Conservation (phyloP, 2,329 filamentous ascomycete species). For the Calonectria pteridis region DNA sequence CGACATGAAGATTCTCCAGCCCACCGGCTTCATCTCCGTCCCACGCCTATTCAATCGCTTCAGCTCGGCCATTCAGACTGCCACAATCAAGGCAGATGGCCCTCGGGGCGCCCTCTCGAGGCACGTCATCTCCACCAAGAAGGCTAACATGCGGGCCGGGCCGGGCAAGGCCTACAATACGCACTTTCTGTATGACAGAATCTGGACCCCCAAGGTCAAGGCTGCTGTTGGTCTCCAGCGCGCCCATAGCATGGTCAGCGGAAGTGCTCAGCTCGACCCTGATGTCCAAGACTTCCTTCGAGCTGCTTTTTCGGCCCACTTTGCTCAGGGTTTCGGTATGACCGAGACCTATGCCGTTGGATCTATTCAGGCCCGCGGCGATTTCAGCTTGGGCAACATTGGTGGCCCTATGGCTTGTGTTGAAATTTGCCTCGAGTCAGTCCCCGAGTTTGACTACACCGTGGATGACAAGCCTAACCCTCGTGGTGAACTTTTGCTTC, state of each 20-base stretch:
- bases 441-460: slow-evolving; percentile 94
- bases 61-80: slow-evolving; percentile 82
- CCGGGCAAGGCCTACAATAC: slow-evolving; percentile 81
- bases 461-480: slow-evolving; percentile 89
- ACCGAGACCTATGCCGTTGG: slow-evolving; percentile 91
- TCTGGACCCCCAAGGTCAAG: slow-evolving; percentile 91
- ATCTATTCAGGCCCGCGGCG: slow-evolving; percentile 75
- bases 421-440: slow-evolving; percentile 86
- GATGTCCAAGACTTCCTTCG: slow-evolving; percentile 90
- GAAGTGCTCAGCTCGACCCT: slow-evolving; percentile 91
- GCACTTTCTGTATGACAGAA: slow-evolving; percentile 83
- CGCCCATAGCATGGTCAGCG: slow-evolving; percentile 81
- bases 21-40: slow-evolving; percentile 87
- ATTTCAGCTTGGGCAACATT: slow-evolving; percentile 85
- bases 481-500: slow-evolving; percentile 88
- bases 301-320: slow-evolving; percentile 81
- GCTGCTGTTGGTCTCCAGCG: slow-evolving; percentile 86
- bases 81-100: slow-evolving; percentile 83
- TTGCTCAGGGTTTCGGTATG: slow-evolving; percentile 91
- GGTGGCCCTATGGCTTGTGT: slow-evolving; percentile 76
- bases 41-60: slow-evolving; percentile 94
- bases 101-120: slow-evolving; percentile 85
- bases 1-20: slow-evolving; percentile 88
- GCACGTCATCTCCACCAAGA: slow-evolving; percentile 83
- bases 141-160: slow-evolving; percentile 79